phyloP scores from a whole-genome alignment of 2,329 filamentous ascomycete species.

The Cercospora berteroae region DNA sequence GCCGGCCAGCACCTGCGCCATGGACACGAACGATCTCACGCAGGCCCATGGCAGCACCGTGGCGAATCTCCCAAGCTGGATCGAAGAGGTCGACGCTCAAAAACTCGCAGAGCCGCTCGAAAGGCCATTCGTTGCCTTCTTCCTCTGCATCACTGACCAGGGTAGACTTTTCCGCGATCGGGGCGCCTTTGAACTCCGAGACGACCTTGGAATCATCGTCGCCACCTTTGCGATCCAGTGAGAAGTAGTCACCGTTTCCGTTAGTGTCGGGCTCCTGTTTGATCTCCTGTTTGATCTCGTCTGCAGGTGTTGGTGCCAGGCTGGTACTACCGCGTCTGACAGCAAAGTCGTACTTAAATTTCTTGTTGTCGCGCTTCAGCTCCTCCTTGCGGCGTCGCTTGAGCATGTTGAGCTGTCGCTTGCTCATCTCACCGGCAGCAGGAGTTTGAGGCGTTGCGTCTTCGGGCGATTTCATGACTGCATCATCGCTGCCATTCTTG shows the following conservation, averaged over 20 bases:
- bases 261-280: constrained; percentile 53
- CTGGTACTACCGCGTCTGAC: constrained; percentile 61
- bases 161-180: constrained; percentile 78
- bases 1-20: constrained; percentile 79
- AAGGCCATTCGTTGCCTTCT: constrained; percentile 86
- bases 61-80: constrained; percentile 87
- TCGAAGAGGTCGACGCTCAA: constrained; percentile 93
- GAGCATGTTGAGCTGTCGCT: constrained; percentile 87
- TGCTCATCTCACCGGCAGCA: constrained; percentile 64
- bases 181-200: constrained; percentile 87
- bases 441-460: constrained; percentile 33
- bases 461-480: constrained; percentile 34
- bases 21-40: constrained; percentile 91
- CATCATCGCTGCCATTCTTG: constrained; percentile 36
- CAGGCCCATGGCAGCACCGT: constrained; percentile 92
- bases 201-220: constrained; percentile 92
- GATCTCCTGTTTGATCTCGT: constrained; percentile 59
- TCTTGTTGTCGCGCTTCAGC: constrained; percentile 83
- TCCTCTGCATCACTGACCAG: constrained; percentile 74
- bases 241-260: constrained; percentile 75
- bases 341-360: constrained; percentile 74
- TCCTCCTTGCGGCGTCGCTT: constrained; percentile 93
- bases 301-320: constrained; percentile 53
- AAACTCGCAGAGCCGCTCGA: constrained; percentile 89
- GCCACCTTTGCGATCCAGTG: constrained; percentile 71